A percentile compares a stretch with the other conserved stretches of the same genome.
These are phyloP conservation scores for Xylaria arbuscula DNA, from an alignment of 2,329 filamentous ascomycete genomes.

Conservation along the genomic window DNA sequence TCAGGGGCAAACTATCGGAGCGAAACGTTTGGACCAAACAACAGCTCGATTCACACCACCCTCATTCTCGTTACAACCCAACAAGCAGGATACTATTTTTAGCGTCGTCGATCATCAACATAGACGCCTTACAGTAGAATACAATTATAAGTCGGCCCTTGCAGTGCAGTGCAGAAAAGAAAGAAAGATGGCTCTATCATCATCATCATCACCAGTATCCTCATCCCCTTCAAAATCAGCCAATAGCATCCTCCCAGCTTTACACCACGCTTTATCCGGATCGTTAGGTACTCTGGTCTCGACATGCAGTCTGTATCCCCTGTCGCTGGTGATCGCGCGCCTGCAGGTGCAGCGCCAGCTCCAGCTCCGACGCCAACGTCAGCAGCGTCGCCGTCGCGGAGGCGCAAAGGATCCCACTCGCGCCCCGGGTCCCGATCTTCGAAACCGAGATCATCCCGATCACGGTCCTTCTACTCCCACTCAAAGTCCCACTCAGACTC, in stretches of 20 bases:
- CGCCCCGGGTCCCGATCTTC: conserved; percentile 3
- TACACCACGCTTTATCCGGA: conserved; percentile 85
- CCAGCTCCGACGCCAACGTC: conserved; percentile 45
- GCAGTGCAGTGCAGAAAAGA: not conserved
- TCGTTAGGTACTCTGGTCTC: conserved; percentile 82
- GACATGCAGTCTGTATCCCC: conserved; percentile 81
- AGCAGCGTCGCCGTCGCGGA: conserved; percentile 42
- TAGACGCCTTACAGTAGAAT: not conserved
- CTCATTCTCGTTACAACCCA: not conserved
- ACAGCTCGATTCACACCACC: not conserved
- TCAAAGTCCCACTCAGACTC: too few species aligned
- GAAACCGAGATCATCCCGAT: not conserved
- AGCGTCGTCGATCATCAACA: not conserved
- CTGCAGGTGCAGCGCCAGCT: conserved; percentile 80
- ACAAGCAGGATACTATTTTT: not conserved
- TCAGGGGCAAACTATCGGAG: not conserved
- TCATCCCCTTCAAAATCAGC: conserved; percentile 16
- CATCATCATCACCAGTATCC: conserved; percentile 40
- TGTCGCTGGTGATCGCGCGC: conserved; percentile 83
- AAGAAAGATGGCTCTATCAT: conserved; percentile 14
- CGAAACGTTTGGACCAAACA: conserved; percentile 12
- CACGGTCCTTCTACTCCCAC: conserved; percentile 26
- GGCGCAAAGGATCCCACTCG: not conserved
- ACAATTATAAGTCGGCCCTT: conserved; percentile 24
- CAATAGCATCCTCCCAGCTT: conserved; percentile 69